Evolutionary conservation across 208 protist genomes (phyloP).

Genomic region (Trichomonas vaginalis): DNA sequence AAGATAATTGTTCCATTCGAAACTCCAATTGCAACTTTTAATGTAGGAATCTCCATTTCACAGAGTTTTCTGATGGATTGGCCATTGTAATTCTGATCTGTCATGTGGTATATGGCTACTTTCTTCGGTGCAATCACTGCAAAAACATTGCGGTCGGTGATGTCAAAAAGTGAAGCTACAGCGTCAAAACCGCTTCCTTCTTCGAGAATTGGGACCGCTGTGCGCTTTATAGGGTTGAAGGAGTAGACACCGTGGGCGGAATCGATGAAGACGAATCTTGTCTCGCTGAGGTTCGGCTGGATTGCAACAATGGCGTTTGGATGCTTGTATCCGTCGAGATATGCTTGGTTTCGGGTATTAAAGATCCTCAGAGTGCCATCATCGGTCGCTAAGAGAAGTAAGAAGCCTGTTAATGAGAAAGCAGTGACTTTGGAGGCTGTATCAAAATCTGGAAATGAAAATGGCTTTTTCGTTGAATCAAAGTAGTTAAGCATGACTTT

Average conservation of each 20-base stretch:
- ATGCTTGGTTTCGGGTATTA: not conserved
- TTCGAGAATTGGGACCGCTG: not conserved
- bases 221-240: not conserved
- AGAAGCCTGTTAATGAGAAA: not conserved
- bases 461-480: not conserved
- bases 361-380: not conserved
- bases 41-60: not conserved
- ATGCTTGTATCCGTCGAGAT: not conserved
- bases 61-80: not conserved
- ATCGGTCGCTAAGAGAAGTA: not conserved
- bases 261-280: not conserved
- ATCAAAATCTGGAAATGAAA: not conserved
- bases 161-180: not conserved
- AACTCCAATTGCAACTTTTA: not conserved
- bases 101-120: not conserved
- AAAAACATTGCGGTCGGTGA: not conserved
- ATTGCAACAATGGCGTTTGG: not conserved
- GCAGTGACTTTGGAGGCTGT: not conserved
- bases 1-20: not conserved
- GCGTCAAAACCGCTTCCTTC: not conserved
- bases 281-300: not conserved
- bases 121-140: not conserved
- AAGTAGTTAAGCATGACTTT: constrained; percentile 10
- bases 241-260: not conserved
- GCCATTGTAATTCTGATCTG: not conserved